A percentile compares a stretch with the other conserved stretches of the same genome.
Evolutionary conservation across 1,284 basidiomycete genomes (phyloP).

Genomic region (Ceratobasidium sp.): DNA sequence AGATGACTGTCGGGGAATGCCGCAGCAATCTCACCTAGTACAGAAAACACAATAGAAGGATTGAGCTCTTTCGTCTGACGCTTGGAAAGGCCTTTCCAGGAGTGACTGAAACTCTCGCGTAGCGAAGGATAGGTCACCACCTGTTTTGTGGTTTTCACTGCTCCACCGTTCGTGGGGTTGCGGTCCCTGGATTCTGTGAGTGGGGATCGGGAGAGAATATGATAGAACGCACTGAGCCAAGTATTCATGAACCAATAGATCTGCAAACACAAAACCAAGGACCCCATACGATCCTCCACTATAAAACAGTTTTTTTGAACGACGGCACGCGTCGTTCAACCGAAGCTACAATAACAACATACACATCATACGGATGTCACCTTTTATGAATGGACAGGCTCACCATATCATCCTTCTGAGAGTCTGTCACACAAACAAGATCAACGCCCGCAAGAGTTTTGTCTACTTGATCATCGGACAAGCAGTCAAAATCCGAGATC

Average conservation of each 20-base stretch:
- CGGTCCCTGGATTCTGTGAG: constrained; percentile 40
- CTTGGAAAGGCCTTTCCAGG: constrained; percentile 75
- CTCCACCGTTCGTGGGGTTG: constrained; percentile 60
- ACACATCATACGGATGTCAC: constrained; percentile 31
- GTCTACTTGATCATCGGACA: constrained; percentile 64
- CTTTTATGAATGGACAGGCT: constrained; percentile 54
- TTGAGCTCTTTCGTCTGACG: constrained; percentile 82
- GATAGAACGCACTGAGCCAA: constrained; percentile 73
- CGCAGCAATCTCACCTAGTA: constrained; percentile 68
- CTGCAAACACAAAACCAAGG: constrained; percentile 93
- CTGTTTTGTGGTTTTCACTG: constrained; percentile 69
- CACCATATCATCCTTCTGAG: constrained; percentile 74
- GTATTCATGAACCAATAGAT: constrained; percentile 87
- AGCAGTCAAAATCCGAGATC: constrained; percentile 62
- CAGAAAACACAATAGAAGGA: constrained; percentile 73
- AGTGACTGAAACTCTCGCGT: constrained; percentile 70
- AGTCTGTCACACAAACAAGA: constrained; percentile 86
- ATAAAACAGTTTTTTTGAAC: constrained; percentile 81
- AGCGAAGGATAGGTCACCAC: constrained; percentile 73
- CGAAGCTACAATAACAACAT: constrained; percentile 63
- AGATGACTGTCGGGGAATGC: background rate
- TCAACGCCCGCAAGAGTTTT: constrained; percentile 65
- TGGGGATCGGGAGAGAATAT: background rate
- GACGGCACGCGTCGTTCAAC: constrained; percentile 81
- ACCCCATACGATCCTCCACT: constrained; percentile 91